A percentile compares a stretch with the other conserved stretches of the same genome.
phyloP scores from a whole-genome alignment of 176 grass and related monocot species.

The Eragrostis curvula region DNA sequence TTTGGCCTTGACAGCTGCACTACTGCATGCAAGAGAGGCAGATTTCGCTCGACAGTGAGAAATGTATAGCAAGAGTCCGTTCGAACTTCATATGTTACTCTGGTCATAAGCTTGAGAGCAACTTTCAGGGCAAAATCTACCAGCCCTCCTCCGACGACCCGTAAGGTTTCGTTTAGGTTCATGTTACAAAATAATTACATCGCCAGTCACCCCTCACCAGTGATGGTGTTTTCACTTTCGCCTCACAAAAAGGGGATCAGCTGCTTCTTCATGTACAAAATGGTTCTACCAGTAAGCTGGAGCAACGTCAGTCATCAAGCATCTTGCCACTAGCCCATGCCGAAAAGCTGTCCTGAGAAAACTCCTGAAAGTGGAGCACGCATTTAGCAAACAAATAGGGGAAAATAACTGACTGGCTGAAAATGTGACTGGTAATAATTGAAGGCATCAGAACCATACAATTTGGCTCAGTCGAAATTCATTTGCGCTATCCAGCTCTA shows the following conservation, averaged over 20 bases:
- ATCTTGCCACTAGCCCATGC: slow-evolving; percentile 53
- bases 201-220: neutral
- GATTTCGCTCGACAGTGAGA: neutral
- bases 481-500: slow-evolving; percentile 50
- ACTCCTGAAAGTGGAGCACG: slow-evolving; percentile 38
- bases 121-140: slow-evolving; percentile 1
- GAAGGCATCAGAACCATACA: slow-evolving; percentile 36
- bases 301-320: slow-evolving; percentile 37
- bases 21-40: no score
- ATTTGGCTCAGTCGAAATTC: slow-evolving; percentile 89
- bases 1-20: no score
- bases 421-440: neutral
- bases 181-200: slow-evolving; percentile 28
- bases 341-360: slow-evolving; percentile 80
- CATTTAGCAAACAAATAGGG: slow-evolving; percentile 5
- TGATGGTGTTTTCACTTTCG: slow-evolving; percentile 5
- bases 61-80: neutral
- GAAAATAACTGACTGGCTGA: neutral
- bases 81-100: neutral
- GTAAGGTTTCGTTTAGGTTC: neutral
- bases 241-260: neutral
- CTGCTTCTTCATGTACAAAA: slow-evolving; percentile 54
- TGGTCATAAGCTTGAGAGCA: neutral
- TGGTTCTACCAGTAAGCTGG: neutral
- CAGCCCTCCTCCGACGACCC: neutral